Base-by-base conservation (phyloP, 2,329 filamentous ascomycete genomes). In the Fusarium concolor region DNA sequence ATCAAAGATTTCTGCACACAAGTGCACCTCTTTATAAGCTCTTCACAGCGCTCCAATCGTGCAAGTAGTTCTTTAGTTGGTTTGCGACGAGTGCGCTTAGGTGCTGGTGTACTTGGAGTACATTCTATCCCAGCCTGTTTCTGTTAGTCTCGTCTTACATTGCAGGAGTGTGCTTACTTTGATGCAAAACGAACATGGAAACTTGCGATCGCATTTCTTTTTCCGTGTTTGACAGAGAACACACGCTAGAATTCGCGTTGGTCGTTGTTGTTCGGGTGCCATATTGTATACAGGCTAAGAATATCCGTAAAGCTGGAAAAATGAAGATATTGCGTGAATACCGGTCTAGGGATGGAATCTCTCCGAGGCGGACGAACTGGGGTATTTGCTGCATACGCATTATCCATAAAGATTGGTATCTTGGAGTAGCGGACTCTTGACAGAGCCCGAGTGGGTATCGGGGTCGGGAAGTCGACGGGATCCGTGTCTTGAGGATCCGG, bases 161-260 rank as follows among this genome's bases (percentile, higher is more conserved):
- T 29, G 28, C 8, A 29, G 28, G 28, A 29, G 11, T n/a, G 24
- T 33, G 45, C 29, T 17, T 45, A 64, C 67, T 41, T 70, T 70
- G 45, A 54, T 24, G 37, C 67, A 70, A 20, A 70, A 70, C 10
- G 67, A 70, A 43, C 67, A 70, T 24, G 67, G 67, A 3, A 54
- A 56, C 20, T 70, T 67, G 10, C 62, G 51, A 26, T 70, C 67
- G 43, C 67, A 70, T 38, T 70, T 70, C 67, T 70, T 70, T 37
- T 70, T 70, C 43, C 67, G 62, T 22, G 67, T 62, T 38, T 70
- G 67, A 12, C 67, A 70, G 6, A 70, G 63, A 2, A 70, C 67
- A 6, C 67, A 70, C 1, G 67, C 67, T 18, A 70, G 31, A 28
- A 70, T n/a, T 5, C 67, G 45, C 10, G 53, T 56, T 22, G 62